Conservation (phyloP, 495 filamentous ascomycete species). For the Tirmania nivea region DNA sequence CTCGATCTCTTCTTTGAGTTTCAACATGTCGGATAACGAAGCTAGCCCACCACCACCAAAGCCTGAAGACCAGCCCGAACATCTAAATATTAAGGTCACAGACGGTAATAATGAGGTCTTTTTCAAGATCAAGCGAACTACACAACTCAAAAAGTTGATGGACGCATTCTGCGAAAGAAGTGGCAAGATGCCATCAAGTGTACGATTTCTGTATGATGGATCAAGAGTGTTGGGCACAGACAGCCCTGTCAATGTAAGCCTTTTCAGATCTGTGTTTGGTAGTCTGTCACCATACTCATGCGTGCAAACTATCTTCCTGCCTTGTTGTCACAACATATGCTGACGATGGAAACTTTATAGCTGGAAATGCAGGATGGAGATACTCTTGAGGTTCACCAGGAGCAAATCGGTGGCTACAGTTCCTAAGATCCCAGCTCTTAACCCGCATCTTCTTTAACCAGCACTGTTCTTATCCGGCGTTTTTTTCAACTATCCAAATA, state of each 20-base stretch:
- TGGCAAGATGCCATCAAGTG: conserved; percentile 62
- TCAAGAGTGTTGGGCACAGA: conserved; percentile 71
- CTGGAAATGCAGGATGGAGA: conserved; percentile 96
- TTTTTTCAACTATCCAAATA: not conserved
- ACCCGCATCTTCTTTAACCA: not conserved
- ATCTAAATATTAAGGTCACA: conserved; percentile 99
- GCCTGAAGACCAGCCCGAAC: conserved; percentile 43
- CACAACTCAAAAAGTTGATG: conserved; percentile 93
- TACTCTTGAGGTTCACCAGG: conserved; percentile 92
- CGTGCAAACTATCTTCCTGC: not conserved
- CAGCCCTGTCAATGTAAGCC: conserved; percentile 74
- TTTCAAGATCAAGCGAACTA: conserved; percentile 99
- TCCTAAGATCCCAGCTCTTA: not conserved
- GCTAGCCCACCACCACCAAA: conserved; percentile 22
- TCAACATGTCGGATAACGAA: conserved; percentile 29
- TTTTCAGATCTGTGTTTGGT: not conserved
- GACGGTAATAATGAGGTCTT: conserved; percentile 99
- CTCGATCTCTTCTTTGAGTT: not conserved
- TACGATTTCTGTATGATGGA: conserved; percentile 92
- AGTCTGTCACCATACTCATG: conserved; percentile 1
- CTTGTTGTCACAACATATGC: not conserved
- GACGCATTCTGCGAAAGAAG: conserved; percentile 95
- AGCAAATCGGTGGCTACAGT: conserved; percentile 66
- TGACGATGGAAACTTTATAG: conserved; percentile 24
- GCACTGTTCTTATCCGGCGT: not conserved